Evolutionary conservation across 2,329 filamentous ascomycete species (phyloP), one percentile per base, ranked within the genome.

Genomic region (Hymenoscyphus repandus): DNA sequence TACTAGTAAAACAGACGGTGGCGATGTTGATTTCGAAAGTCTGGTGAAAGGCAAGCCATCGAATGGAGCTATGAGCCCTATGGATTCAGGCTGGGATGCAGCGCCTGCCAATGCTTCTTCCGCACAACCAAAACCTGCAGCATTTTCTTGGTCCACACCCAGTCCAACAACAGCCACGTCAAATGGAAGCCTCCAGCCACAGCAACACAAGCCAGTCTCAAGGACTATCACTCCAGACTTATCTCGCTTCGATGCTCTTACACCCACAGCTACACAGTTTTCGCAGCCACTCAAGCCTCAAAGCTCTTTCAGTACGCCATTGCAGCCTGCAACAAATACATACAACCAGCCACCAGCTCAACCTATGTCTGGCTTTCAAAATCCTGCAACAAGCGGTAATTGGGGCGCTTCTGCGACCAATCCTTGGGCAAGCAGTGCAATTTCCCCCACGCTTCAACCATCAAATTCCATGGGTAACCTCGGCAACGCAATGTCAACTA

Each of bases 21-120:
- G 92, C 60, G 77, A 86, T 44, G 80, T 86, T 52, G 90, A 95
- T 64, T 99, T 97, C 63, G 91, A 96, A 66, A 81, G 81, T 1
- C 80, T 99, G 2, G 91, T 99, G 46, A 90, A 95, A 63, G 92
- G 92, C 7, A 82, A 80, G 50, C 69, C 68, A 17, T 52, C 45
- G 6, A 57, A 61, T 11, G 61, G 60, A 27, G 68, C 64, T 50
- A 62, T 63, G 17, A 70, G 69, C 34, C 65, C 73, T 1, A 68
- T 73, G 61, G 73, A 77, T 56, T 64, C 70, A 1, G 72, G 75
- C 49, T 83, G 79, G 79, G 78, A 81, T 48, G 65, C 71, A 9
- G 58, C 65, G 15, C 64, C 69, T 3, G 57, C 68, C 1, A 57
- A 63, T 4, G 60, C 68, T 2, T 63, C 62, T 47, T 68, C 69